Evolutionary conservation across 1,284 basidiomycete species (phyloP).

Genomic region (Earliella scabrosa): DNA sequence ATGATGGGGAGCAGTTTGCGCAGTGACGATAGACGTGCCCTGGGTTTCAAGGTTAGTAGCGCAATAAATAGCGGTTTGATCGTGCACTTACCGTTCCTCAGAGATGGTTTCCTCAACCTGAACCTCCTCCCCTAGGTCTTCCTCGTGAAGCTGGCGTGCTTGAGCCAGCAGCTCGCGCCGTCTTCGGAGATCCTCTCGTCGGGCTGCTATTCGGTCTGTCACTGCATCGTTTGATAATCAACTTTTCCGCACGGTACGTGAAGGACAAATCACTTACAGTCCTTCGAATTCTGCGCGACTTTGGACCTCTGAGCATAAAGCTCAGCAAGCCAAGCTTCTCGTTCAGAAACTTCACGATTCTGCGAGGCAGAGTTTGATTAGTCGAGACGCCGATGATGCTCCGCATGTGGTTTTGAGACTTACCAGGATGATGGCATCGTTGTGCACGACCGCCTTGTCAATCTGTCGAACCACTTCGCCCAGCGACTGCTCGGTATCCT

Average conservation of each 20-base stretch:
- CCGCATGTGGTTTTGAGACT: neutral
- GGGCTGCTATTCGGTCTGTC: slow-evolving; percentile 32
- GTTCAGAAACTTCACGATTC: slow-evolving; percentile 68
- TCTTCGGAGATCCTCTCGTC: slow-evolving; percentile 47
- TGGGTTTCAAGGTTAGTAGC: slow-evolving; percentile 30
- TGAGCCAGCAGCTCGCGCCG: slow-evolving; percentile 53
- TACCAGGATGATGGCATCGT: slow-evolving; percentile 26
- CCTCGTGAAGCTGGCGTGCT: slow-evolving; percentile 47
- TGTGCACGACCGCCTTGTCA: slow-evolving; percentile 55
- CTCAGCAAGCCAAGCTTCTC: slow-evolving; percentile 54
- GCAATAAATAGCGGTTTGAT: slow-evolving; percentile 16
- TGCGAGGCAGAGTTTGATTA: slow-evolving; percentile 34
- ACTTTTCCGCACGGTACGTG: slow-evolving; percentile 14
- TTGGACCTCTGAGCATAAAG: slow-evolving; percentile 43
- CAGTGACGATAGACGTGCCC: slow-evolving; percentile 49
- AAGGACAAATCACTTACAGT: slow-evolving; percentile 44
- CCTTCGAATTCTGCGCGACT: slow-evolving; percentile 47
- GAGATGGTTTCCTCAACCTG: slow-evolving; percentile 37
- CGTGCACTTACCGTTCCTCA: slow-evolving; percentile 18
- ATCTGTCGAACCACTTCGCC: slow-evolving; percentile 57
- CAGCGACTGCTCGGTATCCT: slow-evolving; percentile 68
- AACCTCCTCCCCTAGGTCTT: slow-evolving; percentile 40
- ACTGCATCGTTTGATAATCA: slow-evolving; percentile 29
- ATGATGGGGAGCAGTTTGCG: slow-evolving; percentile 55
- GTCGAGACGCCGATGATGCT: neutral